These are phyloP conservation scores for Auxenochlorella pyrenoidosa DNA, from an alignment of 139 green algal species.

Conservation along the genomic window DNA sequence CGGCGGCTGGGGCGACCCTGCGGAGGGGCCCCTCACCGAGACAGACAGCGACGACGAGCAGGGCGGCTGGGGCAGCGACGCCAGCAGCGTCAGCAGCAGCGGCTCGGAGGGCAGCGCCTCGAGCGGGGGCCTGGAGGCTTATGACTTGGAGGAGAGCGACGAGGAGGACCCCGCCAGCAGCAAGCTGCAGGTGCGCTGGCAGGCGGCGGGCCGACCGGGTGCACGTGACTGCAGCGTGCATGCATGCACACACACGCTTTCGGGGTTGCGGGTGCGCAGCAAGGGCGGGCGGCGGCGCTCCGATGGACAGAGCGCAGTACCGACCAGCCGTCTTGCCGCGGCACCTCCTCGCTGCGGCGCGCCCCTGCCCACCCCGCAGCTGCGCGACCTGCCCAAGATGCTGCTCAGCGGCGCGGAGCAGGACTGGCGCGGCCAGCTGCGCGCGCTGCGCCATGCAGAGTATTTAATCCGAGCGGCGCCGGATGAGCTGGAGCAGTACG, in stretches of 20 bases:
- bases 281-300: background rate
- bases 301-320: too few relatives aligned
- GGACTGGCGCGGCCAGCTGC: conserved; percentile 64
- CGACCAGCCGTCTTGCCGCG: too few relatives aligned
- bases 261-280: background rate
- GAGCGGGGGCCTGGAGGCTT: conserved; percentile 31
- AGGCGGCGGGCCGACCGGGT: too few relatives aligned
- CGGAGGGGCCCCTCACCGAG: conserved; percentile 24
- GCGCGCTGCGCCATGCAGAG: conserved; percentile 60
- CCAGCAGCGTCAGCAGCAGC: background rate
- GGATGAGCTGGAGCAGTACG: conserved; percentile 74
- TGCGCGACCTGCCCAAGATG: conserved; percentile 44
- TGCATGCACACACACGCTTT: too few relatives aligned
- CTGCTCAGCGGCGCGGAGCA: conserved; percentile 50
- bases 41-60: conserved; percentile 52
- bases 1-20: background rate
- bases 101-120: background rate
- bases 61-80: background rate
- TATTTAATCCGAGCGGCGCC: conserved; percentile 71
- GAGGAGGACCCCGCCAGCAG: conserved; percentile 31
- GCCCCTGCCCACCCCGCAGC: conserved; percentile 20
- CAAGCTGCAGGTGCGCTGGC: background rate
- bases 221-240: too few relatives aligned
- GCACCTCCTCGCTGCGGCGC: background rate
- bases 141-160: conserved; percentile 48